Percentiles rank a stretch among this genome's conserved stretches.
phyloP scores from a whole-genome alignment of 2,329 filamentous ascomycete genomes.

The Tolypocladium capitatum region DNA sequence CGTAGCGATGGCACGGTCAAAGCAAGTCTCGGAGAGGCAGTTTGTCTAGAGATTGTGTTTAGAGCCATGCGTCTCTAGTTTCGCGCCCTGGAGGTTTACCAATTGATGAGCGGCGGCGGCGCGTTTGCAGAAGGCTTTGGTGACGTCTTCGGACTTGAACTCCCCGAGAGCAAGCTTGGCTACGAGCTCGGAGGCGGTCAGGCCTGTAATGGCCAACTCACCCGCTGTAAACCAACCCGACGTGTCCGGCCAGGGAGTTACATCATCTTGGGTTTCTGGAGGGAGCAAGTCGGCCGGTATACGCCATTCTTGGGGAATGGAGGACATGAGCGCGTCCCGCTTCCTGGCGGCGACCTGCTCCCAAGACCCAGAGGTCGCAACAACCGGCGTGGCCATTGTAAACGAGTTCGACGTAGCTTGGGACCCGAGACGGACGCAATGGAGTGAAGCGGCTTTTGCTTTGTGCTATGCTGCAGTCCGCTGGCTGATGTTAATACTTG shows the following conservation, averaged over 20 bases:
- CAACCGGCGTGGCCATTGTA: not conserved
- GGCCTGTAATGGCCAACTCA: slow-evolving; percentile 34
- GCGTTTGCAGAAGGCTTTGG: slow-evolving; percentile 40
- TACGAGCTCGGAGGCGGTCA: slow-evolving; percentile 27
- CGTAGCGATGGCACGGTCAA: slow-evolving; percentile 34
- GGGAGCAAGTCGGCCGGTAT: slow-evolving; percentile 41
- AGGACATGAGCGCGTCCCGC: slow-evolving; percentile 25
- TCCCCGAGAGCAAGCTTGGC: slow-evolving; percentile 21
- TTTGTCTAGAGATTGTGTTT: slow-evolving; percentile 27
- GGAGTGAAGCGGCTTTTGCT: not conserved
- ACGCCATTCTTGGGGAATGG: slow-evolving; percentile 45
- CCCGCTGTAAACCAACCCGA: slow-evolving; percentile 45
- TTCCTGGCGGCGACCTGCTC: slow-evolving; percentile 29
- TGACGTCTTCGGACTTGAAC: slow-evolving; percentile 26
- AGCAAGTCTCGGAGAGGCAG: slow-evolving; percentile 40
- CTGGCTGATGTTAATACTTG: not conserved
- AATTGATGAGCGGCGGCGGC: slow-evolving; percentile 44
- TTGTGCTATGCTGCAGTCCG: not conserved
- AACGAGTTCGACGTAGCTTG: too few relatives aligned
- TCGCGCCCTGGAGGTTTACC: slow-evolving; percentile 20
- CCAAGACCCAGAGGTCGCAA: slow-evolving; percentile 17
- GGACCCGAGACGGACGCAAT: not conserved
- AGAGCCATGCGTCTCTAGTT: slow-evolving; percentile 5
- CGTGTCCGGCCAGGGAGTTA: slow-evolving; percentile 38
- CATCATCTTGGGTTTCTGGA: slow-evolving; percentile 37